Evolutionary conservation across 305 asterid genomes (phyloP).

Genomic region (Fraxinus dipetala): DNA sequence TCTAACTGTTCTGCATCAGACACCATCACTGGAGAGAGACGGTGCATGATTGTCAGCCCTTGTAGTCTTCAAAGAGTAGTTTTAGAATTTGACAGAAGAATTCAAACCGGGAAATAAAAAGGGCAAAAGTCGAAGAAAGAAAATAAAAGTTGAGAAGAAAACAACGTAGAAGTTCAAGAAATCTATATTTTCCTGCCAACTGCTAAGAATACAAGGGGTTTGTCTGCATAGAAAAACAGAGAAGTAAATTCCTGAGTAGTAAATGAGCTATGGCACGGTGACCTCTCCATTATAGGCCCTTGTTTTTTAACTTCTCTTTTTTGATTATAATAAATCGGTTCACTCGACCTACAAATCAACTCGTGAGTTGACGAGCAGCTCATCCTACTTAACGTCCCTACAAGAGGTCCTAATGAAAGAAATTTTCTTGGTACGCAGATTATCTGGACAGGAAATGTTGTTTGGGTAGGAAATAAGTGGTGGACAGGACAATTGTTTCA

Average conservation of each 20-base stretch:
- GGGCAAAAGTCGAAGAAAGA: constrained; percentile 53
- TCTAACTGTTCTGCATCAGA: not conserved
- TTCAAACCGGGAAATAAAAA: constrained; percentile 33
- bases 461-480: not conserved
- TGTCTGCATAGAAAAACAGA: constrained; percentile 43
- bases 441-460: constrained; percentile 1
- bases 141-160: constrained; percentile 44
- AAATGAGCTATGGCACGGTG: constrained; percentile 50
- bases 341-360: not conserved
- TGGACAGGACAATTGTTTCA: constrained; percentile 1
- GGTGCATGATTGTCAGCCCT: constrained; percentile 17
- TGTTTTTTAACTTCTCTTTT: not conserved
- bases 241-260: constrained; percentile 47
- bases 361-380: not conserved
- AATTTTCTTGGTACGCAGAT: not conserved
- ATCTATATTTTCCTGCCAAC: constrained; percentile 34
- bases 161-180: constrained; percentile 41
- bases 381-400: not conserved
- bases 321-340: not conserved
- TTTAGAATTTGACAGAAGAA: constrained; percentile 26
- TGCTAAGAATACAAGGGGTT: constrained; percentile 37
- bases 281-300: constrained; percentile 31
- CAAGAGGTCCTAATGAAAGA: not conserved
- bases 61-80: constrained; percentile 18
- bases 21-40: constrained; percentile 15